Conservation (phyloP, 2,329 filamentous ascomycete species). For the Pseudogymnoascus pannorum region DNA sequence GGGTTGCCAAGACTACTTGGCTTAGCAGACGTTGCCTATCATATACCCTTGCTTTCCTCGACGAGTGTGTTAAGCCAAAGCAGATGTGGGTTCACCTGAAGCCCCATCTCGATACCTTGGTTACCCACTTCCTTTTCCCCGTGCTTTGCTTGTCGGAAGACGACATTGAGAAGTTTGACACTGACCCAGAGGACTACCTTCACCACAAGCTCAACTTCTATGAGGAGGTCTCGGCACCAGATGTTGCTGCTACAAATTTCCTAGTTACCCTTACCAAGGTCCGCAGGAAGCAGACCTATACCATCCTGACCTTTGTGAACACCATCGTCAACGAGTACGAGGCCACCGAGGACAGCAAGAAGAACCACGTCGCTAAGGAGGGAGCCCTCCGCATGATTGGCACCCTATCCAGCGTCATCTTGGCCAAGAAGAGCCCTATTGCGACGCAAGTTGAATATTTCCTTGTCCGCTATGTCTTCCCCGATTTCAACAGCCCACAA, state of each 20-base stretch:
- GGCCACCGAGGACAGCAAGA: slow-evolving; percentile 72
- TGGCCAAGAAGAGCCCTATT: slow-evolving; percentile 97
- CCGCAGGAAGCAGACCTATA: slow-evolving; percentile 90
- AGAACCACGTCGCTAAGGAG: slow-evolving; percentile 92
- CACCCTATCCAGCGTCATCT: slow-evolving; percentile 83
- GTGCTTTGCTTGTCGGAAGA: slow-evolving; percentile 88
- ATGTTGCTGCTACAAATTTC: slow-evolving; percentile 95
- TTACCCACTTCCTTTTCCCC: slow-evolving; percentile 92
- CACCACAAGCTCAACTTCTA: slow-evolving; percentile 97
- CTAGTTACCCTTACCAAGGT: slow-evolving; percentile 89
- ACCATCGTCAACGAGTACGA: slow-evolving; percentile 92
- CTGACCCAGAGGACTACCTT: slow-evolving; percentile 92
- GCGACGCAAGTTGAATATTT: slow-evolving; percentile 98
- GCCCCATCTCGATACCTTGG: slow-evolving; percentile 84
- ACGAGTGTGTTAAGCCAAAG: slow-evolving; percentile 96
- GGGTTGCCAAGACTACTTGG: slow-evolving; percentile 92
- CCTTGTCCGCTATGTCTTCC: slow-evolving; percentile 96
- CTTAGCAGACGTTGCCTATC: slow-evolving; percentile 89
- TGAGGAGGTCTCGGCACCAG: slow-evolving; percentile 90
- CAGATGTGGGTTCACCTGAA: slow-evolving; percentile 93
- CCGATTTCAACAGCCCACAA: slow-evolving; percentile 87
- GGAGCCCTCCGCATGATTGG: slow-evolving; percentile 96
- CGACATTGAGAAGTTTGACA: slow-evolving; percentile 87
- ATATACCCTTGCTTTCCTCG: slow-evolving; percentile 88
- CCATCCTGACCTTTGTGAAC: slow-evolving; percentile 91